Percentiles rank a stretch among this genome's conserved stretches.
These are phyloP conservation scores for Phylloporus sp. DNA, from an alignment of 768 basidiomycete species.

Conservation along the genomic window DNA sequence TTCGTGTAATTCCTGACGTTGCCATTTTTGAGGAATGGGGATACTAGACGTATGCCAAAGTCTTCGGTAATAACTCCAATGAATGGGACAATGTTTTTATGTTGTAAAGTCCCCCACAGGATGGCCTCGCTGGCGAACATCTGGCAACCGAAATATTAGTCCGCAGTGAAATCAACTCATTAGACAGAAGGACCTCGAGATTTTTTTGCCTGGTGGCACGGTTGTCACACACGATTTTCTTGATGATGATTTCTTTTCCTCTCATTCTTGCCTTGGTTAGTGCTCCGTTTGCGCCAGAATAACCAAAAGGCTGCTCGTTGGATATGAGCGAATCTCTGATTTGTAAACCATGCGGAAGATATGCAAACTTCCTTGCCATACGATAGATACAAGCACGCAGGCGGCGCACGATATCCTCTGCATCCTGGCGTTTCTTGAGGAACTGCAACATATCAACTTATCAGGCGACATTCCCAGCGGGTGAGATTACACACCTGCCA, in stretches of 20 bases:
- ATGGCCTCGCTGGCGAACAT: conserved; percentile 26
- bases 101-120: conserved; percentile 23
- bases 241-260: conserved; percentile 23
- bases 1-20: conserved; percentile 12
- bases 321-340: conserved; percentile 7
- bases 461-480: neutral
- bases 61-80: conserved; percentile 13
- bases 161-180: neutral
- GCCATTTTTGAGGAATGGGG: conserved; percentile 21
- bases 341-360: conserved; percentile 18
- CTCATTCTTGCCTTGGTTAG: conserved; percentile 17
- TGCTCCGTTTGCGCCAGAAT: conserved; percentile 20
- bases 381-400: conserved; percentile 23
- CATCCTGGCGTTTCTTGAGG: neutral
- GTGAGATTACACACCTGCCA: conserved; percentile 14
- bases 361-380: conserved; percentile 27
- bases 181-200: conserved; percentile 11
- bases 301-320: neutral
- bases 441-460: conserved; percentile 7
- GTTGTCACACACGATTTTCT: conserved; percentile 14
- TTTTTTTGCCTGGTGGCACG: neutral
- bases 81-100: conserved; percentile 28
- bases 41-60: conserved; percentile 19
- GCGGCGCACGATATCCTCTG: neutral
- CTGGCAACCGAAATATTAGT: conserved; percentile 8